A percentile compares a stretch with the other conserved stretches of the same genome.
phyloP scores from a whole-genome alignment of 306 rosid species.

The Vicia sativa region DNA sequence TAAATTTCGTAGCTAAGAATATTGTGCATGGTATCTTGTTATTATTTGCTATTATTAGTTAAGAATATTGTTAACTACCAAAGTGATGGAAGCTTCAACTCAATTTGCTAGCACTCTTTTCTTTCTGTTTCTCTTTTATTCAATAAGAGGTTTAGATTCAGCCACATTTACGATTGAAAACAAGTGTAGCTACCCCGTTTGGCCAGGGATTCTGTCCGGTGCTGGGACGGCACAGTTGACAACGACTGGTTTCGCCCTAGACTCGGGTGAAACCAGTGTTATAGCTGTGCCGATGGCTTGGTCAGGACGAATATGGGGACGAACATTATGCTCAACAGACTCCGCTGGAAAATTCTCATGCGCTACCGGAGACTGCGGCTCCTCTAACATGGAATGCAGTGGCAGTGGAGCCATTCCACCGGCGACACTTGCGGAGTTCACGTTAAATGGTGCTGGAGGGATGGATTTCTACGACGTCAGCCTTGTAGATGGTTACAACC shows the following conservation, averaged over 20 bases:
- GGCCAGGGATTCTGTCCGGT: slow-evolving; percentile 72
- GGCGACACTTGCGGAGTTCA: slow-evolving; percentile 66
- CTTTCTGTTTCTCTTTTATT: slow-evolving; percentile 32
- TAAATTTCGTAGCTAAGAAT: not conserved
- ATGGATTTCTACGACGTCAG: slow-evolving; percentile 83
- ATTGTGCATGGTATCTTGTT: too few species aligned
- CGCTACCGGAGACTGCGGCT: slow-evolving; percentile 70
- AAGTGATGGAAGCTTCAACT: slow-evolving; percentile 36
- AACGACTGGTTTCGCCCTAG: slow-evolving; percentile 60
- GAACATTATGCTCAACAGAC: slow-evolving; percentile 57
- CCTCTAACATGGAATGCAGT: slow-evolving; percentile 52
- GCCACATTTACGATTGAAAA: slow-evolving; percentile 62
- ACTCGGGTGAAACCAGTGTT: slow-evolving; percentile 46
- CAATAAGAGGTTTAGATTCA: slow-evolving; percentile 52
- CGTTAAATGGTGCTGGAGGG: slow-evolving; percentile 59
- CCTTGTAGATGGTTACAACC: slow-evolving; percentile 77
- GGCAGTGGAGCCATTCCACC: slow-evolving; percentile 61
- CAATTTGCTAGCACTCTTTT: slow-evolving; percentile 2
- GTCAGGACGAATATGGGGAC: slow-evolving; percentile 88
- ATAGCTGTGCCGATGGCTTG: slow-evolving; percentile 52
- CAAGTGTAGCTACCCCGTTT: slow-evolving; percentile 62
- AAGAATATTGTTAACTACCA: not conserved
- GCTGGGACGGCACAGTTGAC: slow-evolving; percentile 59
- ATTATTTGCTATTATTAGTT: too few species aligned
- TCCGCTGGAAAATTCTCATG: slow-evolving; percentile 55